Percentiles rank a stretch among this genome's conserved stretches.
Evolutionary conservation across 2,329 filamentous ascomycete species (phyloP).

Genomic region (Nigrospora osmanthi): DNA sequence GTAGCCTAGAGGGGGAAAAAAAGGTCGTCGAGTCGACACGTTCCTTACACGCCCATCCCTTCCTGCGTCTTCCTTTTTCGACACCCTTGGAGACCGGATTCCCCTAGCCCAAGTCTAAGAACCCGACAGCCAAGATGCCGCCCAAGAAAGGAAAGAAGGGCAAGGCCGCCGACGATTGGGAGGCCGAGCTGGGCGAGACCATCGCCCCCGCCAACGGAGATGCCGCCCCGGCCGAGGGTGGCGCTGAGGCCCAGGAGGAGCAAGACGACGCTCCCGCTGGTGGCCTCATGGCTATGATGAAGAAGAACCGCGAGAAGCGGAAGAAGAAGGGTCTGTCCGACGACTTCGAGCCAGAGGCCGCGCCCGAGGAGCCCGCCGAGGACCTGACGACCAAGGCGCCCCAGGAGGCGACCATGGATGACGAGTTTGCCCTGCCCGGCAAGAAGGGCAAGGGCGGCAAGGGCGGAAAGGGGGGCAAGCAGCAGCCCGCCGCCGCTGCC

Average conservation of each 20-base stretch:
- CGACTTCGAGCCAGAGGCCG: conserved; percentile 66
- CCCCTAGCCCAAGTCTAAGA: no score
- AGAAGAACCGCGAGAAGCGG: conserved; percentile 77
- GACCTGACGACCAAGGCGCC: conserved; percentile 62
- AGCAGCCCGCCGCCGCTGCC: conserved; percentile 34
- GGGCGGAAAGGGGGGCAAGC: conserved; percentile 38
- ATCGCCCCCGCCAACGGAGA: conserved; percentile 51
- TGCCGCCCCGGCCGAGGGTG: conserved; percentile 40
- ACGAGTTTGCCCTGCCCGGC: conserved; percentile 77
- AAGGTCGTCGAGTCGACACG: no score
- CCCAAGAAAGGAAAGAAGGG: conserved; percentile 82
- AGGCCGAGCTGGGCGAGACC: conserved; percentile 79
- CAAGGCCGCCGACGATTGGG: conserved; percentile 86
- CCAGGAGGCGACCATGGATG: conserved; percentile 72
- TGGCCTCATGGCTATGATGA: conserved; percentile 71
- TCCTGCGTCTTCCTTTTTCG: no score
- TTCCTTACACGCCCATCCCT: no score
- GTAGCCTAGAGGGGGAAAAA: no score
- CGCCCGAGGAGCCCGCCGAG: conserved; percentile 35
- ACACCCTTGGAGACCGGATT: no score
- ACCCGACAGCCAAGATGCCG: conserved; percentile 54
- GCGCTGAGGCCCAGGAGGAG: conserved; percentile 38
- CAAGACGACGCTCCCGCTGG: conserved; percentile 48
- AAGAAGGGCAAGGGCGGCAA: conserved; percentile 62
- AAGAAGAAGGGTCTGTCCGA: conserved; percentile 79